Base-by-base conservation (phyloP, 2,329 filamentous ascomycete genomes). In the Herpotrichia juniperi region DNA sequence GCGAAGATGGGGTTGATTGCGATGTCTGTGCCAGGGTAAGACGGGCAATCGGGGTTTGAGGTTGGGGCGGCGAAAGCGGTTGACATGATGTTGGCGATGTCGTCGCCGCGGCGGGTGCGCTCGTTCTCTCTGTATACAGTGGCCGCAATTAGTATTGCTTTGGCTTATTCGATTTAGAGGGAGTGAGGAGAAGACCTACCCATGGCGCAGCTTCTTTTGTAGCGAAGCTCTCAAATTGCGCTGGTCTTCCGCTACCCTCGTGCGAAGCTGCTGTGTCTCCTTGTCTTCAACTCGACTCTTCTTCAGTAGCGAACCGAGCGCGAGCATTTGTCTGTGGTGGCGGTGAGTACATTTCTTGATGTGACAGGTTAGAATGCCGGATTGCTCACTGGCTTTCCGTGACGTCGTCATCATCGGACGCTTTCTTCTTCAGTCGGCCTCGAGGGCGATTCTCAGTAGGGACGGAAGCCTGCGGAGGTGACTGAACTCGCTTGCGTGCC, bases 331-430 rank as follows among this genome's bases (percentile, higher is more conserved):
- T 46, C 68, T 69, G 19, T 7, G 1, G 3, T 22, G 12, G 2
- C 2, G 30, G 19, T 64, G 31, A 61, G 55, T 22, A 11, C 35
- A 3, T 17, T 35, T 16, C 26, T 25, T 35, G 26, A 8, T 28
- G 7, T 47, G 22, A 14, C 1, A 17, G 30, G 12, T 16, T 14
- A 16, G 21, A 19, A 3, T 17, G 19, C 37, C 24, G 10, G 4
- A 39, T 21, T 10, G 53, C 66, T 37, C 46, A 70, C 67, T 68
- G 68, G 55, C 60, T 71, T 28, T 66, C 61, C 2, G 61, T 64
- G 4, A 40, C 52, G 10, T 34, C 35, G 16, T 34, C 48, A 9
- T 56, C 54, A 8, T 57, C 57, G 16, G 11, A 3, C 6, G 19
- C 14, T n/a, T 14, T 4, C 21, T 24, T 40, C 37, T 25, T 40